These are phyloP conservation scores for Colletotrichum sp. DNA, from an alignment of 2,329 filamentous ascomycete species.

Conservation along the genomic window DNA sequence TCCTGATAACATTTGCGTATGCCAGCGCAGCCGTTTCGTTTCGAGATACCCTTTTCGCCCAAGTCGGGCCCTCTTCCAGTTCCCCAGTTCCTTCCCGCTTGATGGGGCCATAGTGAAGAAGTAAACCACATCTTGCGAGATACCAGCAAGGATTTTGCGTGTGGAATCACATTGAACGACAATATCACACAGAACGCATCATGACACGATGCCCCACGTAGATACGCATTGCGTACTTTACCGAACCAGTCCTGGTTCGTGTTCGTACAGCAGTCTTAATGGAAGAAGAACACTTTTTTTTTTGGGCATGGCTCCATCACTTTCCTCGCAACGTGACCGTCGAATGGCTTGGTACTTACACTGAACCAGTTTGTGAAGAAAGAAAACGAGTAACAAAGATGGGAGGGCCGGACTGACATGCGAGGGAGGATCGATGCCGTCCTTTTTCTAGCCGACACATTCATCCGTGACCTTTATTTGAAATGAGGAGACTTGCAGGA, in stretches of 20 bases:
- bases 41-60: conserved; percentile 7
- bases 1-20: neutral
- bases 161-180: neutral
- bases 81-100: neutral
- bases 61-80: neutral
- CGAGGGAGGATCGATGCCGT: neutral
- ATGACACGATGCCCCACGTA: neutral
- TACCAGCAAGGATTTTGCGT: neutral
- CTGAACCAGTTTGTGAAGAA: neutral
- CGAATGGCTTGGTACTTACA: neutral
- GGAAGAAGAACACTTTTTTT: neutral
- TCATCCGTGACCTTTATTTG: neutral
- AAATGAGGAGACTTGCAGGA: neutral
- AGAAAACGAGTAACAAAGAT: neutral
- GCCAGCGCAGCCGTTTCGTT: neutral
- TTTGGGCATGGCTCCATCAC: neutral
- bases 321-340: neutral
- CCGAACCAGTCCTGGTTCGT: neutral
- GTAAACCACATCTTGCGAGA: neutral
- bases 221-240: neutral
- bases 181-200: neutral
- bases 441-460: neutral
- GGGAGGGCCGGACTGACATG: neutral
- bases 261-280: neutral
- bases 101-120: neutral